Evolutionary conservation across 805 yeast species (phyloP).

Genomic region (Candida pini): DNA sequence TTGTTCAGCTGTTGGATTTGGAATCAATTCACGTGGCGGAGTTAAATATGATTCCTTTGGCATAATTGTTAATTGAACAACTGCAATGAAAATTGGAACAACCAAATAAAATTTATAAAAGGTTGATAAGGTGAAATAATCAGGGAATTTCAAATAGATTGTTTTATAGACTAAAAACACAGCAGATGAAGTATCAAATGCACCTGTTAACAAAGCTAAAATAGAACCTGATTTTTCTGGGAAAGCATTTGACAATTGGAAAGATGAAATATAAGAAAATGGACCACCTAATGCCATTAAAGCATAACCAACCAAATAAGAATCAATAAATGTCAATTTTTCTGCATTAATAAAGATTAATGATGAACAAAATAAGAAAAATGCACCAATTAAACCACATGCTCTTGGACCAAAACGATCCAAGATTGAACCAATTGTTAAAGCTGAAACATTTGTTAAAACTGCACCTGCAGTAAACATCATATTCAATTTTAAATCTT

Average conservation of each 20-base stretch:
- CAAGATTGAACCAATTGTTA: slow-evolving; percentile 43
- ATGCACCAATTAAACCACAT: slow-evolving; percentile 49
- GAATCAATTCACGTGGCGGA: slow-evolving; percentile 30
- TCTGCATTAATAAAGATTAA: slow-evolving; percentile 38
- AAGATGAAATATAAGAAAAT: slow-evolving; percentile 48
- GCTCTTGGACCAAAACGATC: slow-evolving; percentile 48
- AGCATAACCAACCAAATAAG: slow-evolving; percentile 46
- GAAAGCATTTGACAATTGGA: slow-evolving; percentile 52
- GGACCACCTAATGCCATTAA: slow-evolving; percentile 56
- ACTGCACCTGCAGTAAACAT: slow-evolving; percentile 57
- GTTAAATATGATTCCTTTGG: slow-evolving; percentile 45
- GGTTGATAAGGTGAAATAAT: slow-evolving; percentile 33
- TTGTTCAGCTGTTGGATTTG: slow-evolving; percentile 25
- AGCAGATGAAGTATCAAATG: slow-evolving; percentile 55
- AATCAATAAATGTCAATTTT: slow-evolving; percentile 34
- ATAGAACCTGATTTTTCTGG: slow-evolving; percentile 48
- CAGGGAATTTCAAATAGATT: slow-evolving; percentile 30
- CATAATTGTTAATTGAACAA: slow-evolving; percentile 43
- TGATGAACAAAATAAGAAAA: slow-evolving; percentile 40
- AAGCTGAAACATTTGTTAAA: slow-evolving; percentile 48
- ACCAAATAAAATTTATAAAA: slow-evolving; percentile 43
- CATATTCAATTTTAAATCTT: slow-evolving; percentile 50
- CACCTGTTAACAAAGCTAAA: slow-evolving; percentile 51
- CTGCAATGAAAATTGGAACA: slow-evolving; percentile 44
- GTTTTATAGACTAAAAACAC: slow-evolving; percentile 44